A percentile compares a stretch with the other conserved stretches of the same genome.
phyloP scores from a whole-genome alignment of 257 asterid species.

The Solanum lycopersicoides region DNA sequence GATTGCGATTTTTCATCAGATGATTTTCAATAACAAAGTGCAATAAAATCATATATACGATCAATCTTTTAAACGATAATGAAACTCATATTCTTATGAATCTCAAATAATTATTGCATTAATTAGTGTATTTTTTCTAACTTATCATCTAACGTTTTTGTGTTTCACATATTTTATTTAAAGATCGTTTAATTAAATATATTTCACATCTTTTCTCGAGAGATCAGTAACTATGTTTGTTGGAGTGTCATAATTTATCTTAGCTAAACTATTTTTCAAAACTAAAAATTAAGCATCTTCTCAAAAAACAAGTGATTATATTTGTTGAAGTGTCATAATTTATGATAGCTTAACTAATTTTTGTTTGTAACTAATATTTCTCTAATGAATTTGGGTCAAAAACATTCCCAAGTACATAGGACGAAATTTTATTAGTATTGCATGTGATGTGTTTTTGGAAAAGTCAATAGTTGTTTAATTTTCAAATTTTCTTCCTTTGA shows the following conservation, averaged over 20 bases:
- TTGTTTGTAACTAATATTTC: background rate
- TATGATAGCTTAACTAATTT: background rate
- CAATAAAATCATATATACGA: too few relatives aligned
- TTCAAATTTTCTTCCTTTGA: background rate
- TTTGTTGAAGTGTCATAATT: background rate
- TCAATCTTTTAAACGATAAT: background rate
- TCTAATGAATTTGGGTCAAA: background rate
- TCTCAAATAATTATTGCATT: background rate
- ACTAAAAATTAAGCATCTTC: too few relatives aligned
- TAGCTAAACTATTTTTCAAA: background rate
- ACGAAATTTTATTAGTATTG: background rate
- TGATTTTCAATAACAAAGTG: background rate
- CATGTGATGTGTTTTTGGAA: background rate
- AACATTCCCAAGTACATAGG: background rate
- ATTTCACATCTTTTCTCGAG: too few relatives aligned
- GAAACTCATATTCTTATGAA: background rate
- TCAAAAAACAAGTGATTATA: too few relatives aligned
- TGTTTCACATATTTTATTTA: background rate
- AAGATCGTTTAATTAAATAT: background rate
- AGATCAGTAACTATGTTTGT: background rate
- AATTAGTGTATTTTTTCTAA: background rate
- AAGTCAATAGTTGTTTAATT: background rate
- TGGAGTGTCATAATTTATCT: background rate
- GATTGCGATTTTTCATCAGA: rapidly evolving
- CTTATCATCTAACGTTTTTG: background rate